Evolutionary conservation across 169 alveolate species (phyloP).

Genomic region (Babesia divergens): DNA sequence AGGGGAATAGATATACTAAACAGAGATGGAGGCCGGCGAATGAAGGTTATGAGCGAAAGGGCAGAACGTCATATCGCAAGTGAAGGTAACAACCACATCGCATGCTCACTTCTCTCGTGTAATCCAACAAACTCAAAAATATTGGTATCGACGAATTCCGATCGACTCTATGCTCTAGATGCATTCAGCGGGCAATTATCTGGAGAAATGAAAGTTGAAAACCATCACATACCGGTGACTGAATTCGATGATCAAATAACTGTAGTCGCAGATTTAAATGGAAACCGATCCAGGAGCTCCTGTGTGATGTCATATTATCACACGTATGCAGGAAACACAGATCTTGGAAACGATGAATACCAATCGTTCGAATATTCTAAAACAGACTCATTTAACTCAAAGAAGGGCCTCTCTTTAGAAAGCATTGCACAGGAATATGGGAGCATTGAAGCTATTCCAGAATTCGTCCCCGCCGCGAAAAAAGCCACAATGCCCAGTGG

Average conservation of each 20-base stretch:
- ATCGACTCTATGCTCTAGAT: slow-evolving; percentile 32
- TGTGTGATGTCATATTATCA: slow-evolving; percentile 40
- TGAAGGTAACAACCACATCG: slow-evolving; percentile 38
- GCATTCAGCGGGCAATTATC: slow-evolving; percentile 28
- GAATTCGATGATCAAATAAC: slow-evolving; percentile 35
- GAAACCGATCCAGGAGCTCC: slow-evolving; percentile 40
- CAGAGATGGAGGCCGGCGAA: slow-evolving; percentile 41
- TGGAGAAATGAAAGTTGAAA: slow-evolving; percentile 4
- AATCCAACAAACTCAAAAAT: slow-evolving; percentile 6
- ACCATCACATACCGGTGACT: not conserved
- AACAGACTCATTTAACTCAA: not conserved
- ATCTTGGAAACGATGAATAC: not conserved
- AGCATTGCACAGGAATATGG: slow-evolving; percentile 57
- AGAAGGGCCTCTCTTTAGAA: not conserved
- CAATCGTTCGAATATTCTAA: not conserved
- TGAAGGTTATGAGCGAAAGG: slow-evolving; percentile 8
- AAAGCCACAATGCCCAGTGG: not conserved
- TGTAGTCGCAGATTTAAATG: slow-evolving; percentile 21
- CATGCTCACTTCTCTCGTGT: slow-evolving; percentile 30
- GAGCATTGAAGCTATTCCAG: slow-evolving; percentile 46
- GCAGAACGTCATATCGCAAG: slow-evolving; percentile 33
- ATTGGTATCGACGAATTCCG: slow-evolving; percentile 22
- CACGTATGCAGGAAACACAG: not conserved
- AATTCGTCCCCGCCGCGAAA: slow-evolving; percentile 30
- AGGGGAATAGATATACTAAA: slow-evolving; percentile 28